Conservation (phyloP, 768 basidiomycete genomes). For the Coprinopsis marcescibilis region DNA sequence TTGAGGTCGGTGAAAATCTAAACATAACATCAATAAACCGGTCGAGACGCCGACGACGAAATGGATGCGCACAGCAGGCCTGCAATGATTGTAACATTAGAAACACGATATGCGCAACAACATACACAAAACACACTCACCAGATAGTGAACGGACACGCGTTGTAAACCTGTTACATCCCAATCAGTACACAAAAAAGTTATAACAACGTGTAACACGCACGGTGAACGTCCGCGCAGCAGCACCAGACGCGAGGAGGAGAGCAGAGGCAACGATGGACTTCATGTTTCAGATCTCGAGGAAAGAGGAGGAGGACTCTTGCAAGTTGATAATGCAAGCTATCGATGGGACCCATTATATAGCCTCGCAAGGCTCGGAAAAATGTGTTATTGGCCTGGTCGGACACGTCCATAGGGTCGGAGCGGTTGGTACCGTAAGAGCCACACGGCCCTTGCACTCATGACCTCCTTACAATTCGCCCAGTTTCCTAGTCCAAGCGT, state of each 20-base stretch:
- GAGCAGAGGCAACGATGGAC: conserved; percentile 1
- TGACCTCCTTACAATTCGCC: no score
- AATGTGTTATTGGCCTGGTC: neutral
- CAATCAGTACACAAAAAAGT: no score
- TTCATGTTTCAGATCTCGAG: conserved; percentile 7
- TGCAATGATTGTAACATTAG: conserved; percentile 12
- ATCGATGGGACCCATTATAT: neutral
- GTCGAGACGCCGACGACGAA: neutral
- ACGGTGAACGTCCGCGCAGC: conserved; percentile 43
- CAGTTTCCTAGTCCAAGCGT: no score
- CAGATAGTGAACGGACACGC: conserved; percentile 63
- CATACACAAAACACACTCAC: conserved; percentile 23
- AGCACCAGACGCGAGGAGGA: conserved; percentile 6
- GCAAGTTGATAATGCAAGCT: no score
- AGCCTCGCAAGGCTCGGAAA: neutral
- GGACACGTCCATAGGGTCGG: no score
- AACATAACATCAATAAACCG: neutral
- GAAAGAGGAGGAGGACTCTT: conserved; percentile 12
- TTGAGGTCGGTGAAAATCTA: conserved; percentile 56
- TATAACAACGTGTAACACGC: conserved; percentile 7
- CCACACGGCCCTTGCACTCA: no score
- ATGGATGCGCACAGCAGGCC: conserved; percentile 28
- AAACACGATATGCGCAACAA: neutral
- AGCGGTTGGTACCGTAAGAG: no score
- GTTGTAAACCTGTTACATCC: conserved; percentile 42